phyloP scores from a whole-genome alignment of 352 stramenopile genomes.

The Phytophthora megakarya region DNA sequence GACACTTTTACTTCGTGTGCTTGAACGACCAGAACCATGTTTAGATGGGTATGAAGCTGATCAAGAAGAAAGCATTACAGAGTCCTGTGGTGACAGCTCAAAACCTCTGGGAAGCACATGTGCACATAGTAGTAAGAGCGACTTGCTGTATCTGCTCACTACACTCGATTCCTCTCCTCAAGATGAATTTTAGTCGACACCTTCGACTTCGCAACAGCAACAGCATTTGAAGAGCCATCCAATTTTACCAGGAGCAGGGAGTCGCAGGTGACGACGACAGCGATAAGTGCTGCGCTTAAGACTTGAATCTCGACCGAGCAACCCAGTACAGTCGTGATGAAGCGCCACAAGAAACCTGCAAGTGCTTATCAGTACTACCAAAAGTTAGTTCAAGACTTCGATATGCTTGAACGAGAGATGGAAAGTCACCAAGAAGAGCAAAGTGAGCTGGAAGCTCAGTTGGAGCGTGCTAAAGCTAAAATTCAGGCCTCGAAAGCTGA shows the following conservation, averaged over 20 bases:
- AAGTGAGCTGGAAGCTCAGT: constrained; percentile 32
- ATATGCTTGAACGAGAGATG: constrained; percentile 51
- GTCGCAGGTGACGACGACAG: constrained; percentile 16
- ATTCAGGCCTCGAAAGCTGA: constrained; percentile 13
- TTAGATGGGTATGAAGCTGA: constrained; percentile 26
- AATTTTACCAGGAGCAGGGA: constrained; percentile 26
- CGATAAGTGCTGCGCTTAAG: neutral
- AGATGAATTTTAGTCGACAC: neutral
- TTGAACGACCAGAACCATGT: constrained; percentile 18
- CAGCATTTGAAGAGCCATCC: constrained; percentile 5
- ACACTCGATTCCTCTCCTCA: constrained; percentile 12
- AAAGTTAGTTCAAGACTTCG: constrained; percentile 55
- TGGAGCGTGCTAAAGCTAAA: constrained; percentile 28
- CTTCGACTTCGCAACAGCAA: neutral
- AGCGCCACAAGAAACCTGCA: constrained; percentile 14
- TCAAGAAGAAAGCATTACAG: constrained; percentile 20
- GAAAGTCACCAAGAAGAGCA: constrained; percentile 32
- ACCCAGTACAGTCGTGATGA: neutral
- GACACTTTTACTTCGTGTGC: constrained; percentile 29
- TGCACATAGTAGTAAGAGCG: constrained; percentile 18
- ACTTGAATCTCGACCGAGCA: constrained; percentile 1
- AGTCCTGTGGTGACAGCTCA: neutral
- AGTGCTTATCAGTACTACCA: constrained; percentile 63
- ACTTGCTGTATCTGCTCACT: constrained; percentile 26
- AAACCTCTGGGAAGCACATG: constrained; percentile 18